phyloP scores from a whole-genome alignment of 768 basidiomycete genomes.

The Naganishia randhawae region DNA sequence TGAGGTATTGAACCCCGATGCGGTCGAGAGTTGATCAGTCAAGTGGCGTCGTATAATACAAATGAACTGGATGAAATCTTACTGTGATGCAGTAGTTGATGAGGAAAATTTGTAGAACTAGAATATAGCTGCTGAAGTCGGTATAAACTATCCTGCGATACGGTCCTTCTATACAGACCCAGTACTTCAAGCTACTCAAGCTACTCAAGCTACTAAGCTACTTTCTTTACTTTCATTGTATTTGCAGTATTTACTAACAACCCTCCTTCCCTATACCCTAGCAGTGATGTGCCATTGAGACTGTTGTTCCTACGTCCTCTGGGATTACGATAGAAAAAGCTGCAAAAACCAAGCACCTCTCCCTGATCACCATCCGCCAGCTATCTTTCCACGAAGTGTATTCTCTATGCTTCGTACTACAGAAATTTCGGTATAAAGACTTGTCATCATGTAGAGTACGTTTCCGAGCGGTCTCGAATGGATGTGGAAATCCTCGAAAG shows the following conservation, averaged over 20 bases:
- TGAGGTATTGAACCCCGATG: slow-evolving; percentile 13
- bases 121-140: background rate
- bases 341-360: background rate
- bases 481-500: slow-evolving; percentile 61
- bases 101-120: background rate
- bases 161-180: no score
- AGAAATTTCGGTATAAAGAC: slow-evolving; percentile 40
- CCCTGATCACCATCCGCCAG: slow-evolving; percentile 16
- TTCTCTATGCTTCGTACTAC: slow-evolving; percentile 52
- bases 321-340: no score
- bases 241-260: no score
- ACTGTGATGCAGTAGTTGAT: background rate
- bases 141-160: no score
- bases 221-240: no score
- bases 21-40: background rate
- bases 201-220: no score
- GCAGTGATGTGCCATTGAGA: no score
- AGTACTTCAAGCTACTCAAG: no score
- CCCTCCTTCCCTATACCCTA: no score
- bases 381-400: slow-evolving; percentile 40
- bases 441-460: slow-evolving; percentile 50
- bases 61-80: background rate
- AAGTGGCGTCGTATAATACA: background rate
- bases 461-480: slow-evolving; percentile 86
- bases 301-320: no score